phyloP scores from a whole-genome alignment of 2,329 filamentous ascomycete genomes.

The Colletotrichum noveboracense region DNA sequence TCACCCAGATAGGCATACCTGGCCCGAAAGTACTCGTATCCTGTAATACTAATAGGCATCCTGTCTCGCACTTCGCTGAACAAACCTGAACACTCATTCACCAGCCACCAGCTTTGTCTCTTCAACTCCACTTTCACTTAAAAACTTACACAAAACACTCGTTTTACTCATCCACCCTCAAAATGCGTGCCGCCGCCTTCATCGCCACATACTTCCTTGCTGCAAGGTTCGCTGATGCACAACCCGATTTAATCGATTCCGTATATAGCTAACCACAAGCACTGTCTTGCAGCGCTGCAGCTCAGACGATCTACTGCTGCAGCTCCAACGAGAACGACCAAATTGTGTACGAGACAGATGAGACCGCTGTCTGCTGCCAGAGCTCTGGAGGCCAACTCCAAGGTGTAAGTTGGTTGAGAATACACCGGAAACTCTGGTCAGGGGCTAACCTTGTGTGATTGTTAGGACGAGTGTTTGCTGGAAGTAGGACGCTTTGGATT shows the following conservation, averaged over 20 bases:
- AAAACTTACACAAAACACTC: neutral
- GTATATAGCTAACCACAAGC: neutral
- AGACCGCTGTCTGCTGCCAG: neutral
- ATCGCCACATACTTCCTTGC: neutral
- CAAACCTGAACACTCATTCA: neutral
- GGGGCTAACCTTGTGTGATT: neutral
- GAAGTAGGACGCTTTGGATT: neutral
- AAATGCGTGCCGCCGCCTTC: neutral
- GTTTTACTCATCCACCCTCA: neutral
- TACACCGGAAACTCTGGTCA: neutral
- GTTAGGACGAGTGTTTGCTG: neutral
- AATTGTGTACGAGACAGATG: neutral
- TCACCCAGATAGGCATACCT: neutral
- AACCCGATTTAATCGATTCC: fast-evolving
- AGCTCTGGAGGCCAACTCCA: neutral
- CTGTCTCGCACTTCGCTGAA: neutral
- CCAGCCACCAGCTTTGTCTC: neutral
- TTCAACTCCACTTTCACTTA: neutral
- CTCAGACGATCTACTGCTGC: neutral
- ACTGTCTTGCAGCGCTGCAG: neutral
- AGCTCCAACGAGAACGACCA: neutral
- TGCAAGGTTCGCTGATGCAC: neutral
- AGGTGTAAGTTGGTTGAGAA: neutral
- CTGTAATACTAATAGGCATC: neutral
- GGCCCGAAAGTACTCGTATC: neutral